These are phyloP conservation scores for sorghum (Sorghum bicolor) DNA, from an alignment of 176 grass and related monocot species.

Conservation along the genomic window DNA sequence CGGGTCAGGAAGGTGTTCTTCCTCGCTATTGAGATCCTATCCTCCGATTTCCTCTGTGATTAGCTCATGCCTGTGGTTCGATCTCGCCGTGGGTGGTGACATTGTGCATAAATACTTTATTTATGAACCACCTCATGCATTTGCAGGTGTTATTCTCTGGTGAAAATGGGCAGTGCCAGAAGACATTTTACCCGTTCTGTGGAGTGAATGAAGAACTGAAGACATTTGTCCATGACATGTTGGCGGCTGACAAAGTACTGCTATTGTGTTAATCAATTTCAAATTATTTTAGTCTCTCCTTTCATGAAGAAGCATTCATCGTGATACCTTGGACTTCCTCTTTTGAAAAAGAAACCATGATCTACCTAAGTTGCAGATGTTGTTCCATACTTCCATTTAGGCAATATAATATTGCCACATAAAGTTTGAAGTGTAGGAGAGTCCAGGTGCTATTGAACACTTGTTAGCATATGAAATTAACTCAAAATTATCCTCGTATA, in stretches of 20 bases:
- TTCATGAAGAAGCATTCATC: not conserved
- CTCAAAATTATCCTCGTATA: not conserved
- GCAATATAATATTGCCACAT: not conserved
- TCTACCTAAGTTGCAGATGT: not conserved
- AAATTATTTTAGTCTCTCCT: not conserved
- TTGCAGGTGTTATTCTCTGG: conserved; percentile 66
- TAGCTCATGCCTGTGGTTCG: too few relatives aligned
- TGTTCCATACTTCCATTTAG: conserved; percentile 15
- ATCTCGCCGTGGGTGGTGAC: too few relatives aligned
- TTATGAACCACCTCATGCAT: conserved; percentile 1
- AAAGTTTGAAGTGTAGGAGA: not conserved
- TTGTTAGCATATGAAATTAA: not conserved
- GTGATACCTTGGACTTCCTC: not conserved
- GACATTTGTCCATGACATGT: conserved; percentile 81
- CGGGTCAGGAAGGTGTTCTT: too few relatives aligned
- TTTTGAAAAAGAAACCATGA: not conserved
- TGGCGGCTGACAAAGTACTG: conserved; percentile 53
- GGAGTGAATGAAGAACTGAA: conserved; percentile 95
- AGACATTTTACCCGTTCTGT: conserved; percentile 77
- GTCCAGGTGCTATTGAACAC: not conserved
- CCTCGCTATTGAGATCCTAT: too few relatives aligned
- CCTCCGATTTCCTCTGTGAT: too few relatives aligned
- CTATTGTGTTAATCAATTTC: not conserved
- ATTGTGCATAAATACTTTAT: not conserved
- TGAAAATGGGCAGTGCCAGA: conserved; percentile 66